Evolutionary conservation across 2,329 filamentous ascomycete species (phyloP).

Genomic region (Colletotrichum sansevieriae): DNA sequence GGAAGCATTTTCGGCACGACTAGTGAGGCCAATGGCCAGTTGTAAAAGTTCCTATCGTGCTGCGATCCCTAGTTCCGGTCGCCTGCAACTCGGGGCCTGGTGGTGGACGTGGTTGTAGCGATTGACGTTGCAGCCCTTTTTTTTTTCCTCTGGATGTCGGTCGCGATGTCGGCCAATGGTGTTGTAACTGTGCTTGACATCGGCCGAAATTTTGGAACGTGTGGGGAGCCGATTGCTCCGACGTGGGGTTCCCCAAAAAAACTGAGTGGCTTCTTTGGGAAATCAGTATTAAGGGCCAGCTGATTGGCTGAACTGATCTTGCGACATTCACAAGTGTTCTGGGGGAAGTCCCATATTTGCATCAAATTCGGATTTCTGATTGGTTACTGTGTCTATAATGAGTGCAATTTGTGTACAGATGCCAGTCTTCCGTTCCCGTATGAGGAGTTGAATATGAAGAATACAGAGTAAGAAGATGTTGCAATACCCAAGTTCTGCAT

Average conservation of each 20-base stretch:
- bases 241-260: slow-evolving; percentile 30
- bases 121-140: neutral
- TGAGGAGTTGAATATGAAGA: too few species aligned
- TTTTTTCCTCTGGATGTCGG: neutral
- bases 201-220: slow-evolving; percentile 32
- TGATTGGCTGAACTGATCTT: slow-evolving; percentile 20
- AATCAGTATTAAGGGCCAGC: slow-evolving; percentile 18
- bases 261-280: slow-evolving; percentile 12
- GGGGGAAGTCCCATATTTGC: too few species aligned
- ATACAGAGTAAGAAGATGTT: too few species aligned
- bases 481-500: too few species aligned
- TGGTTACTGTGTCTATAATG: too few species aligned
- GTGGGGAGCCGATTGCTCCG: slow-evolving; percentile 18
- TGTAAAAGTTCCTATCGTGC: neutral
- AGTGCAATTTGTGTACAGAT: too few species aligned
- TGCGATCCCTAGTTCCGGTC: slow-evolving; percentile 2
- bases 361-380: too few species aligned
- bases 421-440: too few species aligned
- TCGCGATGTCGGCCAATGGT: slow-evolving; percentile 33
- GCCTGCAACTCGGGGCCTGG: neutral
- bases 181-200: slow-evolving; percentile 9
- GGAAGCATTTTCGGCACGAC: slow-evolving; percentile 25
- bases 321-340: neutral
- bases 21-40: slow-evolving; percentile 18
- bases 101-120: neutral